Conservation (phyloP, 805 yeast species). For the Yarrowia alimentaria region DNA sequence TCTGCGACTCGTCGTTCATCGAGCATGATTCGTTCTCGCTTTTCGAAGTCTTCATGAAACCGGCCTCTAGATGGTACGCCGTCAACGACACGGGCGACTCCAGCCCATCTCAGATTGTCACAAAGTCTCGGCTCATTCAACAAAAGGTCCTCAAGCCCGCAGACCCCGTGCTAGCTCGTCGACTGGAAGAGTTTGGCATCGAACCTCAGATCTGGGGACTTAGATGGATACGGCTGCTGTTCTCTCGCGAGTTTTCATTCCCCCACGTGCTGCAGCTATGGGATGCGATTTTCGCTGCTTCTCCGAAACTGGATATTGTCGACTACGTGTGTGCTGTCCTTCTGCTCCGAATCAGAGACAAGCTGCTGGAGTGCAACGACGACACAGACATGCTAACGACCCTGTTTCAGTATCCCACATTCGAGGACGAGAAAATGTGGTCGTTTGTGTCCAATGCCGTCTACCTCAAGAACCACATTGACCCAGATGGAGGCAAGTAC, state of each 20-base stretch:
- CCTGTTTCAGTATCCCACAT: conserved; percentile 34
- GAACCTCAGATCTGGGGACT: conserved; percentile 44
- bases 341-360: conserved; percentile 37
- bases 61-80: conserved; percentile 38
- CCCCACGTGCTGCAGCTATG: conserved; percentile 36
- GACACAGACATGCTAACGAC: conserved; percentile 29
- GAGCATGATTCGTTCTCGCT: conserved; percentile 39
- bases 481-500: conserved; percentile 33
- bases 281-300: conserved; percentile 42
- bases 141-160: conserved; percentile 34
- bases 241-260: conserved; percentile 41
- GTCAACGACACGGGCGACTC: no score
- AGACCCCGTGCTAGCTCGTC: conserved; percentile 38
- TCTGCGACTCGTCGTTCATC: conserved; percentile 28
- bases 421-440: conserved; percentile 28
- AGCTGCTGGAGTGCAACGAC: conserved; percentile 29
- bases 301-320: conserved; percentile 36
- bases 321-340: conserved; percentile 41
- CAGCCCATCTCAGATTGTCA: conserved; percentile 34
- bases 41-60: conserved; percentile 38
- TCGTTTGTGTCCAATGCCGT: conserved; percentile 34
- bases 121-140: conserved; percentile 38
- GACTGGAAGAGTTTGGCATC: conserved; percentile 33
- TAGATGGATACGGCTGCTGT: conserved; percentile 41
- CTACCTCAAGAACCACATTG: conserved; percentile 31